A percentile compares a stretch with the other conserved stretches of the same genome.
These are phyloP conservation scores for Brettanomyces sp. DNA, from an alignment of 805 yeast genomes.

Conservation along the genomic window DNA sequence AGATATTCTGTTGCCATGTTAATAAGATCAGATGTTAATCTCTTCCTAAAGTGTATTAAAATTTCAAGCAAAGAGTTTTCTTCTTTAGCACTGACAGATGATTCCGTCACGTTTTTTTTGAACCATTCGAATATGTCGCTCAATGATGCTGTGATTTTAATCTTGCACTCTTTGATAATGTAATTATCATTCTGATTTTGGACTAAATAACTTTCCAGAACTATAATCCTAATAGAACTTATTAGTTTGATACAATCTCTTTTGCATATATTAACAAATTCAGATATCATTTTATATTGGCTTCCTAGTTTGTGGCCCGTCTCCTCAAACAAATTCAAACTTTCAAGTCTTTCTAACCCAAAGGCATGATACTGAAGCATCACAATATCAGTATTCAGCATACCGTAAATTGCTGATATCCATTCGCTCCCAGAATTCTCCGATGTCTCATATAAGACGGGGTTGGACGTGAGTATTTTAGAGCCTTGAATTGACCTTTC, in stretches of 20 bases:
- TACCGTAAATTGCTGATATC: constrained; percentile 21
- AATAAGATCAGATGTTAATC: constrained; percentile 14
- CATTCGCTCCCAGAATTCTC: constrained; percentile 17
- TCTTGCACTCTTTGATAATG: constrained; percentile 13
- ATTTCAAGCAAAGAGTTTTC: constrained; percentile 6
- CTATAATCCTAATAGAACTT: constrained; percentile 16
- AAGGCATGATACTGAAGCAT: constrained; percentile 18
- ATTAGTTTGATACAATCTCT: constrained; percentile 15
- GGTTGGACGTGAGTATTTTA: too few relatives aligned
- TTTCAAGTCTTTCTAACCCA: constrained; percentile 16
- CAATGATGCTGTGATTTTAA: constrained; percentile 12
- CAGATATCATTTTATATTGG: constrained; percentile 12
- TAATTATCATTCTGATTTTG: constrained; percentile 10
- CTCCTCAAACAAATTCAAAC: constrained; percentile 10
- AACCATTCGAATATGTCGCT: constrained; percentile 9
- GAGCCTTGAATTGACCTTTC: neutral
- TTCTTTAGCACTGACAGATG: constrained; percentile 5
- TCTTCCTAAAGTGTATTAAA: constrained; percentile 11
- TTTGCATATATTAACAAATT: constrained; percentile 16
- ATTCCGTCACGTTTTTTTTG: constrained; percentile 4
- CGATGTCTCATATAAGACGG: constrained; percentile 2
- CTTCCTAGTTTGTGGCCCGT: constrained; percentile 14
- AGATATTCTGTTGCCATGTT: constrained; percentile 15
- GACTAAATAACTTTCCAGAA: constrained; percentile 20
- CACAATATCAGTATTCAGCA: constrained; percentile 15